A percentile compares a stretch with the other conserved stretches of the same genome.
These are phyloP conservation scores for Candida patagonica DNA, from an alignment of 805 yeast genomes.

Conservation along the genomic window DNA sequence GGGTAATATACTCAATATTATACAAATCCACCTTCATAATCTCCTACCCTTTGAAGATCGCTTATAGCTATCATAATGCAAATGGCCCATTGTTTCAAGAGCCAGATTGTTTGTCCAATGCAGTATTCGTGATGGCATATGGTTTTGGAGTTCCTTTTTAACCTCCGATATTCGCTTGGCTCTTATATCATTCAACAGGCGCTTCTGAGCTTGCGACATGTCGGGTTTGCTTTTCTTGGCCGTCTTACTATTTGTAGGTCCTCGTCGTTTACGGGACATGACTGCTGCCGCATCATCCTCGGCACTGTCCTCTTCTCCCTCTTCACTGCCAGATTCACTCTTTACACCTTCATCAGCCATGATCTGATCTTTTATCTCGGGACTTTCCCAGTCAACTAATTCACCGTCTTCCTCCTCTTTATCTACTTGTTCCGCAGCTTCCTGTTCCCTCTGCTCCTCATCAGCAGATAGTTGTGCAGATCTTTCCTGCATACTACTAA, in stretches of 20 bases:
- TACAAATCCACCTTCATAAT: constrained; percentile 1
- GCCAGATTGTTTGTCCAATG: constrained; percentile 21
- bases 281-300: constrained; percentile 8
- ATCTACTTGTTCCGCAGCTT: constrained; percentile 15
- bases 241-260: neutral
- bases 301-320: constrained; percentile 1
- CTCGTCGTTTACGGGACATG: constrained; percentile 12
- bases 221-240: neutral
- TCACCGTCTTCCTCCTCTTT: constrained; percentile 15
- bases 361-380: constrained; percentile 6
- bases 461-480: constrained; percentile 22
- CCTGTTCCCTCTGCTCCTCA: constrained; percentile 14
- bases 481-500: constrained; percentile 49
- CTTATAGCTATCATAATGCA: constrained; percentile 24
- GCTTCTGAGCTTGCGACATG: neutral
- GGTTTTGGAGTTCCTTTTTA: constrained; percentile 9
- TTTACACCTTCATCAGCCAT: constrained; percentile 8
- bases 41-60: constrained; percentile 14
- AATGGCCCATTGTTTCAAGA: constrained; percentile 16
- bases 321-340: constrained; percentile 39
- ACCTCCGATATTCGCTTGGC: constrained; percentile 9
- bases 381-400: constrained; percentile 11
- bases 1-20: too few relatives aligned
- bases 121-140: constrained; percentile 14
- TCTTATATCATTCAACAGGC: neutral